Evolutionary conservation across 2,329 filamentous ascomycete genomes (phyloP).

Genomic region (Geosmithia morbida): DNA sequence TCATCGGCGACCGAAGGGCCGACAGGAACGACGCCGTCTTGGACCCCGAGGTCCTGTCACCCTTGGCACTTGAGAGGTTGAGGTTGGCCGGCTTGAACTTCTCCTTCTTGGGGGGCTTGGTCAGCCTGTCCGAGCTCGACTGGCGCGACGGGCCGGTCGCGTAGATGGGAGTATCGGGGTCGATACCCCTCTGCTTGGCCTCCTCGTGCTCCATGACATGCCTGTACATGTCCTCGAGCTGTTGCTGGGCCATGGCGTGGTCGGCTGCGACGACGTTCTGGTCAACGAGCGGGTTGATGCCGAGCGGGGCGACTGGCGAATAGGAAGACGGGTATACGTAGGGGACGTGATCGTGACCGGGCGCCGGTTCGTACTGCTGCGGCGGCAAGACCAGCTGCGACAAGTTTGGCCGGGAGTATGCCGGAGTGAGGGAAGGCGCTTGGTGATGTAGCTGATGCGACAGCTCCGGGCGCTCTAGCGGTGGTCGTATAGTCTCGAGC

Average conservation of each 20-base stretch:
- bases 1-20: conserved; percentile 44
- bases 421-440: conserved; percentile 6
- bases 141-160: conserved; percentile 12
- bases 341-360: conserved; percentile 8
- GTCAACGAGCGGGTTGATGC: conserved; percentile 60
- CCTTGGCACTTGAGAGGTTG: conserved; percentile 26
- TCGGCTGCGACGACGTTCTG: conserved; percentile 62
- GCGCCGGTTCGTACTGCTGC: conserved; percentile 12
- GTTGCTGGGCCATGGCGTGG: conserved; percentile 58
- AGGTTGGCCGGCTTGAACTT: conserved; percentile 34
- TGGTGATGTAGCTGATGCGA: background rate
- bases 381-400: conserved; percentile 27
- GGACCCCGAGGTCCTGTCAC: conserved; percentile 36
- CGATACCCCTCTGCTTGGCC: conserved; percentile 42
- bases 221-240: conserved; percentile 83
- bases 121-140: conserved; percentile 11
- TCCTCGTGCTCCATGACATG: conserved; percentile 84
- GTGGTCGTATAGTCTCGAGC: background rate
- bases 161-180: conserved; percentile 25
- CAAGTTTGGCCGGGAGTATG: conserved; percentile 26
- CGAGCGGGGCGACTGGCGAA: conserved; percentile 32
- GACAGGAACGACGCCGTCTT: conserved; percentile 45
- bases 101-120: conserved; percentile 26
- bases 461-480: background rate
- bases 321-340: conserved; percentile 32